Conservation (phyloP, 495 filamentous ascomycete species). For the Rhizodiscina lignyota region DNA sequence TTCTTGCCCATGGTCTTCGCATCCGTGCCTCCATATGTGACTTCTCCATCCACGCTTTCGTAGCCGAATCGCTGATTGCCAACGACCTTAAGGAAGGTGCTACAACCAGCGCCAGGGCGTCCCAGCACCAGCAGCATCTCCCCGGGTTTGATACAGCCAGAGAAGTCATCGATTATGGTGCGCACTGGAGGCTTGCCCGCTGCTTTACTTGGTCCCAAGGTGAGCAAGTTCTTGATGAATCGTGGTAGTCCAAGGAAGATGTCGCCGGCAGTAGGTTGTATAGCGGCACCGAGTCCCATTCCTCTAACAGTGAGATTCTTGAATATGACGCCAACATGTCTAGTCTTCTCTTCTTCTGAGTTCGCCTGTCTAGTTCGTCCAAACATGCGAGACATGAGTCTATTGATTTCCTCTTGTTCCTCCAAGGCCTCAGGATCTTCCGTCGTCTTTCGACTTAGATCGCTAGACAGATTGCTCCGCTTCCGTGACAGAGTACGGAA, state of each 20-base stretch:
- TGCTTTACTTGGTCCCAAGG: constrained; percentile 25
- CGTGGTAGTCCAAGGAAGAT: constrained; percentile 41
- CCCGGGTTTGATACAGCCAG: constrained; percentile 28
- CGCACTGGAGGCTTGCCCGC: constrained; percentile 33
- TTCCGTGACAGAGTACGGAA: too few relatives aligned
- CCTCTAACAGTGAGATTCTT: constrained; percentile 42
- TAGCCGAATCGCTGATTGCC: constrained; percentile 51
- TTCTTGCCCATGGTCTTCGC: constrained; percentile 42
- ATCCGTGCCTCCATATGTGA: constrained; percentile 47
- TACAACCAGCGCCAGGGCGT: constrained; percentile 54
- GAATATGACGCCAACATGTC: constrained; percentile 22
- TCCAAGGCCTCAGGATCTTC: constrained; percentile 24
- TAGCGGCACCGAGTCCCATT: constrained; percentile 44
- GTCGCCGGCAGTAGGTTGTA: constrained; percentile 50
- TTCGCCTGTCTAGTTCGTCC: constrained; percentile 39
- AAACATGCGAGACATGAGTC: constrained; percentile 48
- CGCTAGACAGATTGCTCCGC: too few relatives aligned
- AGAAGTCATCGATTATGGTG: constrained; percentile 49
- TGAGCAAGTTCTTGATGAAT: constrained; percentile 27
- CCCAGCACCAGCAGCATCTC: constrained; percentile 53
- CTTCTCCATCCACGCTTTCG: constrained; percentile 42
- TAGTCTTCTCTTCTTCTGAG: constrained; percentile 47
- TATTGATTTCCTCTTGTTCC: constrained; percentile 40
- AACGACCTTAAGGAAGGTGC: constrained; percentile 53
- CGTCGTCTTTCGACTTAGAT: too few relatives aligned